phyloP scores from a whole-genome alignment of 139 green algal species.

The Coelastrella sp. region DNA sequence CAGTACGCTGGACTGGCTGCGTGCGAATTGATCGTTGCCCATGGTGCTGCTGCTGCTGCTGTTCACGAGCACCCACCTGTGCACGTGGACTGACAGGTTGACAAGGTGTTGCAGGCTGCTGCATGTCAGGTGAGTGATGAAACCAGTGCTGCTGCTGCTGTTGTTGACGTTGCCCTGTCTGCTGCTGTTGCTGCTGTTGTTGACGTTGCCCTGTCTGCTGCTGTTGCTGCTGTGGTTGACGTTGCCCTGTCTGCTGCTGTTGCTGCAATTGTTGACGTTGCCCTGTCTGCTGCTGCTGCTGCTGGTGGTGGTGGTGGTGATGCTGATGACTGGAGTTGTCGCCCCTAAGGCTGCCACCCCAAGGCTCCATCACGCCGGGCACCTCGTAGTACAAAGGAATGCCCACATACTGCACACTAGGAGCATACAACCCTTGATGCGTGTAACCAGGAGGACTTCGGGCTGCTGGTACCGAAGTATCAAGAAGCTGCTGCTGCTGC shows the following conservation, averaged over 20 bases:
- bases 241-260: neutral
- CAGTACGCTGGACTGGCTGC: neutral
- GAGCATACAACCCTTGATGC: neutral
- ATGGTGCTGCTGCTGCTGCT: conserved; percentile 21
- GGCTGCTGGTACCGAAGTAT: neutral
- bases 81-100: neutral
- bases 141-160: neutral
- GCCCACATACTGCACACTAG: neutral
- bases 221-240: neutral
- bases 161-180: neutral
- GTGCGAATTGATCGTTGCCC: neutral
- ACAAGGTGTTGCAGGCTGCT: neutral
- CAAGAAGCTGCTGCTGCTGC: neutral
- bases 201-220: neutral
- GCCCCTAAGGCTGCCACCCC: neutral
- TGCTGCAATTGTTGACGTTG: neutral
- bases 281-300: neutral
- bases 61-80: neutral
- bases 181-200: too few relatives aligned
- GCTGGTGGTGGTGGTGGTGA: neutral
- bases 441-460: conserved; percentile 11
- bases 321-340: neutral
- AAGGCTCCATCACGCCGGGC: neutral
- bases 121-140: neutral
- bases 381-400: conserved; percentile 26